Conservation (phyloP, 129 eudicot species). For the Cynara cardunculus region DNA sequence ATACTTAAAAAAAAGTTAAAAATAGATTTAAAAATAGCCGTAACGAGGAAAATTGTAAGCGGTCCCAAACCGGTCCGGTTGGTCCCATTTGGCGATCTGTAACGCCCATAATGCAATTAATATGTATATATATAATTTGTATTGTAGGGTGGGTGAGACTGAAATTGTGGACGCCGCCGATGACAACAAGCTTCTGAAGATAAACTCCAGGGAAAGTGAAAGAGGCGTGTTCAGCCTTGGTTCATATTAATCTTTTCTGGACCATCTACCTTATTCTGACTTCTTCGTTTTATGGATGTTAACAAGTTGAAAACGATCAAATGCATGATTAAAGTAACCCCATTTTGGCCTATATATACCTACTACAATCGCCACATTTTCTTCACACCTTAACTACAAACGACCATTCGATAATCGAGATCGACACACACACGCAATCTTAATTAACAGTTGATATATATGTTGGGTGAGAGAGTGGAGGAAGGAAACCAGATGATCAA, state of each 20-base stretch:
- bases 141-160: background rate
- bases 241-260: background rate
- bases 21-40: too few species aligned
- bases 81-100: too few species aligned
- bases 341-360: background rate
- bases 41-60: too few species aligned
- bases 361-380: background rate
- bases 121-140: too few species aligned
- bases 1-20: too few species aligned
- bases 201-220: background rate
- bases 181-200: background rate
- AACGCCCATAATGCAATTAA: background rate
- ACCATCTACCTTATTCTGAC: background rate
- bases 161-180: background rate
- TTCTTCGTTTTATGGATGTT: background rate
- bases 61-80: too few species aligned
- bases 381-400: background rate
- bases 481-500: slow-evolving; percentile 22
- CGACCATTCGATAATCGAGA: too few species aligned
- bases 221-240: background rate
- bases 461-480: background rate
- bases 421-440: background rate
- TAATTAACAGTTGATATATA: background rate
- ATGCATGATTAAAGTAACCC: background rate
- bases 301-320: background rate